These are phyloP conservation scores for Chlamydomonas sphaeroides DNA, from an alignment of 139 green algal genomes.

Conservation along the genomic window DNA sequence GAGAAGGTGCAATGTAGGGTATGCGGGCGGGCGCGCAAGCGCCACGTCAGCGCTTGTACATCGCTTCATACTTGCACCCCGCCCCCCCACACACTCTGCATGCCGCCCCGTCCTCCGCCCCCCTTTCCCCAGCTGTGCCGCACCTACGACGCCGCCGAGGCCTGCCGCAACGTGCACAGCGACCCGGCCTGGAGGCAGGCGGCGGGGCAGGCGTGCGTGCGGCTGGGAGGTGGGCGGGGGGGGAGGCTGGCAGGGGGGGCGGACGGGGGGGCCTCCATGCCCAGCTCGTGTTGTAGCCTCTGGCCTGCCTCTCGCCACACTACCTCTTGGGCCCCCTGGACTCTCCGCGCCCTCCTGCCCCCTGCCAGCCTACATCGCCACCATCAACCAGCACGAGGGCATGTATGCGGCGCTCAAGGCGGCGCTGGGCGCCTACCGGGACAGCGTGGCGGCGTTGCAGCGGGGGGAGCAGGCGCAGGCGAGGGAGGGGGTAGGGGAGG, in stretches of 20 bases:
- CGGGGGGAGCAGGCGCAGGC: slow-evolving; percentile 6
- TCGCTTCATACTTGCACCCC: too few species aligned
- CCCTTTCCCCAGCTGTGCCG: slow-evolving; percentile 50
- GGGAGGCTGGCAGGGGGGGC: too few species aligned
- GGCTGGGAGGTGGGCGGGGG: slow-evolving; percentile 31
- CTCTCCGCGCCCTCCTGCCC: not conserved
- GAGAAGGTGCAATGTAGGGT: too few species aligned
- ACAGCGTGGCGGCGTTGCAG: not conserved
- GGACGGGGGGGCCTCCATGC: too few species aligned
- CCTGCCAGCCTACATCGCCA: slow-evolving; percentile 46
- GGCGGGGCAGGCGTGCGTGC: slow-evolving; percentile 40
- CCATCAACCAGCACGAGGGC: slow-evolving; percentile 61
- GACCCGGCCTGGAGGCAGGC: slow-evolving; percentile 42
- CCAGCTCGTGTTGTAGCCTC: too few species aligned
- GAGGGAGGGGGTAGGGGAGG: too few species aligned
- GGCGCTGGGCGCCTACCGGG: slow-evolving; percentile 13
- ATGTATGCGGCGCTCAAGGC: slow-evolving; percentile 49
- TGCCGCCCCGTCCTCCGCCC: too few species aligned
- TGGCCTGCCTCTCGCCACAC: too few species aligned
- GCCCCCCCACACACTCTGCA: too few species aligned
- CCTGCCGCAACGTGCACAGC: slow-evolving; percentile 53
- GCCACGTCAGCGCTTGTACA: too few species aligned
- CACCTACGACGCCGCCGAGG: slow-evolving; percentile 58
- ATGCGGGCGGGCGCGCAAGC: too few species aligned
- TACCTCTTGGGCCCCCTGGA: too few species aligned